Conservation (phyloP, 331 rosid genomes). For the Quercus tomentella region DNA sequence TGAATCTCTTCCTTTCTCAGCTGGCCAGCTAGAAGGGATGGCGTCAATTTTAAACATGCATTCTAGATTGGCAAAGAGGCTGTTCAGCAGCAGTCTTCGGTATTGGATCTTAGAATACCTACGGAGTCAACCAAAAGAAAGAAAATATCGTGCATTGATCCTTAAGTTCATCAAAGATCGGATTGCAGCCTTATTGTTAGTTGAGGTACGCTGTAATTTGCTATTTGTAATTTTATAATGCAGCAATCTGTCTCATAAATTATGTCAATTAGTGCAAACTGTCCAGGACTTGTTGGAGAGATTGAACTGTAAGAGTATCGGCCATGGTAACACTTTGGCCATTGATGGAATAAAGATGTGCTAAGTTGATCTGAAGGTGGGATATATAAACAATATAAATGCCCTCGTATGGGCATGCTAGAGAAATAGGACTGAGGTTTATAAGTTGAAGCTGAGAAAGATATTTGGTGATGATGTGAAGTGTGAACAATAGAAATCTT, state of each 20-base stretch:
- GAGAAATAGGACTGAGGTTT: not conserved
- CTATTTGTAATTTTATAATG: constrained; percentile 7
- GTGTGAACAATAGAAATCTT: not conserved
- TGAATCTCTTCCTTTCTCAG: constrained; percentile 67
- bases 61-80: constrained; percentile 65
- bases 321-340: not conserved
- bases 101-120: constrained; percentile 91
- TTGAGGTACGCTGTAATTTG: constrained; percentile 59
- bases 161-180: constrained; percentile 86
- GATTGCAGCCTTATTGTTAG: constrained; percentile 66
- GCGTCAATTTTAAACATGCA: constrained; percentile 62
- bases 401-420: not conserved
- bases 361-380: not conserved
- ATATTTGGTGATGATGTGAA: not conserved
- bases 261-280: not conserved
- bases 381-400: not conserved
- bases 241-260: not conserved
- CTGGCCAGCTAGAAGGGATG: constrained; percentile 82
- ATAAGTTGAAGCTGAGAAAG: not conserved
- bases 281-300: not conserved
- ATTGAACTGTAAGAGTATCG: not conserved
- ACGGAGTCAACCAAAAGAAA: constrained; percentile 76
- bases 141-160: constrained; percentile 62
- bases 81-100: constrained; percentile 64
- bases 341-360: not conserved